These are phyloP conservation scores for Kodamaea kaohsiungensis DNA, from an alignment of 805 yeast genomes.

Conservation along the genomic window DNA sequence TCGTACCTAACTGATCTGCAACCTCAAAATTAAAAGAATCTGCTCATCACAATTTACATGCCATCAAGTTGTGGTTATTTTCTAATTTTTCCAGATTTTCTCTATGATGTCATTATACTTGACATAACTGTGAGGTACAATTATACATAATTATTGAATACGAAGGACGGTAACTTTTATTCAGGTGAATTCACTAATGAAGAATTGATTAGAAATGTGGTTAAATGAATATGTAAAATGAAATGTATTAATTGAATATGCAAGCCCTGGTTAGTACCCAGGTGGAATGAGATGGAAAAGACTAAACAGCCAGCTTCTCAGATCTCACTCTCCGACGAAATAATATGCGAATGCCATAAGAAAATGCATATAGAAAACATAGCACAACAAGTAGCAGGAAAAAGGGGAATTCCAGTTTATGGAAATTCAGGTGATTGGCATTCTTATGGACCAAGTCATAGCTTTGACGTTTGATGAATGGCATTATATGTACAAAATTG, in stretches of 20 bases:
- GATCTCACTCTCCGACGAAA: neutral
- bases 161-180: too few species aligned
- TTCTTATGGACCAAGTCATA: constrained; percentile 16
- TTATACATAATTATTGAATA: too few species aligned
- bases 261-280: neutral
- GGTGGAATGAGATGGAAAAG: too few species aligned
- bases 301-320: neutral
- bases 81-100: too few species aligned
- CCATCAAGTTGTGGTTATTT: too few species aligned
- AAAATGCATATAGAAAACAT: constrained; percentile 1
- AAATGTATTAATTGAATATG: neutral
- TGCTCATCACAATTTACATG: too few species aligned
- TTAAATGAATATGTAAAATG: too few species aligned
- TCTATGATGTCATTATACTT: too few species aligned
- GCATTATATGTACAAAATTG: constrained; percentile 23
- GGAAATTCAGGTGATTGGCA: constrained; percentile 8
- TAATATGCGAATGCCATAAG: neutral
- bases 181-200: too few species aligned
- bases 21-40: too few species aligned
- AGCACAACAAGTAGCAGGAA: neutral
- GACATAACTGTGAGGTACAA: too few species aligned
- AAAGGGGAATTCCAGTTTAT: constrained; percentile 2
- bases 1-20: neutral
- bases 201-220: too few species aligned
- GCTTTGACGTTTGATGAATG: constrained; percentile 23